Percentiles rank a stretch among this genome's conserved stretches.
phyloP scores from a whole-genome alignment of 495 filamentous ascomycete genomes.

The Neurospora sp. region DNA sequence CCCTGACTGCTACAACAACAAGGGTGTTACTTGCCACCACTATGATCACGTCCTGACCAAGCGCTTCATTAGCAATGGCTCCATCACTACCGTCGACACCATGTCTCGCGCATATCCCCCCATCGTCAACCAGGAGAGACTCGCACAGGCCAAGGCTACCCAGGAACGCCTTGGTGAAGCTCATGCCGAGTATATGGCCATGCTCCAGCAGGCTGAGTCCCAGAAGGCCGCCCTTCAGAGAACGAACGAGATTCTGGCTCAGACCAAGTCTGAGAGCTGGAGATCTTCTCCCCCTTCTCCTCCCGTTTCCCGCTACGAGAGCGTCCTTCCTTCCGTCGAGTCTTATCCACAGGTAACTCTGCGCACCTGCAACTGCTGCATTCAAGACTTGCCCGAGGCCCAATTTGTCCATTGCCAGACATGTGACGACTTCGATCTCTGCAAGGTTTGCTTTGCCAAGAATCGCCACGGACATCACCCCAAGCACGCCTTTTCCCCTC shows the following conservation, averaged over 20 bases:
- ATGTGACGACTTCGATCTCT: slow-evolving; percentile 90
- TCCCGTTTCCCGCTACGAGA: slow-evolving; percentile 4
- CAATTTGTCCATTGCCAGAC: slow-evolving; percentile 75
- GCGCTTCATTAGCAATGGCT: slow-evolving; percentile 66
- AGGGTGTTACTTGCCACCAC: slow-evolving; percentile 64
- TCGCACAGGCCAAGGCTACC: slow-evolving; percentile 5
- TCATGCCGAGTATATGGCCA: neutral
- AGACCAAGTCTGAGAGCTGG: slow-evolving; percentile 1
- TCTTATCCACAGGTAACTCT: slow-evolving; percentile 26
- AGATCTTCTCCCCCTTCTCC: slow-evolving; percentile 2
- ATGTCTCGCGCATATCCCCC: slow-evolving; percentile 62
- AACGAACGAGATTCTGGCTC: neutral
- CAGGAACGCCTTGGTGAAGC: slow-evolving; percentile 9
- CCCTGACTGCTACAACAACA: slow-evolving; percentile 63
- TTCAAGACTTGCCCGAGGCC: slow-evolving; percentile 62
- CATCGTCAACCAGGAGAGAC: slow-evolving; percentile 14
- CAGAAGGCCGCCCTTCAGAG: neutral
- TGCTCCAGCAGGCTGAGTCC: neutral
- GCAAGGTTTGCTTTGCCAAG: slow-evolving; percentile 64
- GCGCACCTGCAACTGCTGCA: slow-evolving; percentile 89
- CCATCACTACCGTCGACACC: slow-evolving; percentile 74
- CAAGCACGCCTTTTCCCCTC: slow-evolving; percentile 66
- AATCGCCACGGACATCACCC: slow-evolving; percentile 89
- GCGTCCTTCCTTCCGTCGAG: slow-evolving; percentile 16
- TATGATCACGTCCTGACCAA: slow-evolving; percentile 90